These are phyloP conservation scores for Cotoneaster glaucophyllus DNA, from an alignment of 306 rosid species.

Conservation along the genomic window DNA sequence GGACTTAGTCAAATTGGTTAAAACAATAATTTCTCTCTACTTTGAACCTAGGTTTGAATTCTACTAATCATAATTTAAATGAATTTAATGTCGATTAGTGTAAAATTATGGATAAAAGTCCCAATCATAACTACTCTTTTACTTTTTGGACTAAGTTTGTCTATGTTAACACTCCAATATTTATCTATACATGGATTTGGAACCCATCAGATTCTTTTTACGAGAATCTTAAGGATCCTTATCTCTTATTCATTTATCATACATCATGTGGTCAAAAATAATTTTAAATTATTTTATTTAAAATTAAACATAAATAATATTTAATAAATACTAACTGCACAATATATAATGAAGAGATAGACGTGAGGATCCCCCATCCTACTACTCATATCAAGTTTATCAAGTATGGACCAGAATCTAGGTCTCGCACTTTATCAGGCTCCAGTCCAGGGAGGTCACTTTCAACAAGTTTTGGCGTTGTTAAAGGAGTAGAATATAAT, in stretches of 20 bases:
- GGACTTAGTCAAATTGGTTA: background rate
- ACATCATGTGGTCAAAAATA: rapidly evolving
- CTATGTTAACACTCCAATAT: background rate
- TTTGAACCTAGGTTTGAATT: background rate
- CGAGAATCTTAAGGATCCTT: too few relatives aligned
- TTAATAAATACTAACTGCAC: rapidly evolving
- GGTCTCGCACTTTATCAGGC: conserved; percentile 26
- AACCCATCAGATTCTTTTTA: too few relatives aligned
- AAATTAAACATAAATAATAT: too few relatives aligned
- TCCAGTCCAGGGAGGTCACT: conserved; percentile 11
- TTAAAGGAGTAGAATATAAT: conserved; percentile 3
- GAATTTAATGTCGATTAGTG: too few relatives aligned
- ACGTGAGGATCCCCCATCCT: too few relatives aligned
- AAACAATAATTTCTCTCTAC: background rate
- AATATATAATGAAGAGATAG: rapidly evolving
- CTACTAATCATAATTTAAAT: rapidly evolving
- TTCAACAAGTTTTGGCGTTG: conserved; percentile 28
- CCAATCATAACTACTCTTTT: background rate
- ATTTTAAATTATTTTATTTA: too few relatives aligned
- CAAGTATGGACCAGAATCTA: conserved; percentile 21
- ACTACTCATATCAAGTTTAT: background rate
- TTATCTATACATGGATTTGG: background rate
- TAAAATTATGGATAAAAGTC: background rate
- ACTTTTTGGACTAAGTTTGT: background rate
- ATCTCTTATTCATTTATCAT: too few relatives aligned